Evolutionary conservation across 805 yeast genomes (phyloP), one percentile per base, ranked within the genome.

Genomic region (Zygoascus bituminiphila): DNA sequence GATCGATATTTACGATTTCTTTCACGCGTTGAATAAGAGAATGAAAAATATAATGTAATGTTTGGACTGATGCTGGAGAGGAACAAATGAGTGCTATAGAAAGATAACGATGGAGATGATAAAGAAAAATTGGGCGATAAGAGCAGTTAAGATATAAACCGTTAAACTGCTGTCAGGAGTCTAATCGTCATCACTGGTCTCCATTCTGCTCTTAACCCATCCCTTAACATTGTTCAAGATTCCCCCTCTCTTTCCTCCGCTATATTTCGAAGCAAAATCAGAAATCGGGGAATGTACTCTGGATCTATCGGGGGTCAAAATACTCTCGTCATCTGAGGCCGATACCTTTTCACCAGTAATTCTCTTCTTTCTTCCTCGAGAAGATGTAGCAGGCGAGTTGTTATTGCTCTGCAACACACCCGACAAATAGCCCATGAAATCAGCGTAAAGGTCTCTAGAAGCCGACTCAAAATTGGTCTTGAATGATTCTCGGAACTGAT

Each of bases 401-500:
- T 26, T 38, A 37, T 45, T 42, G 25, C 23, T 42, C 33, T 52
- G 52, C 37, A 53, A 45, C 24, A 49, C 56, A 4, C 54, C 47
- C 68, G 58, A 56, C 19, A 63, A 46, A 42, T 51, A 56, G 1
- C 61, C 57, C 46, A 62, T 54, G 23, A 89, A 83, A 63, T 89
- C 95, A 53, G 84, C 81, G 64, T 88, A 88, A 45, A 88, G 68
- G 64, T 88, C 96, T 59, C 78, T 79, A 2, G 95, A 84, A 4
- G 84, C 84, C 54, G 77, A 79, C 64, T 83, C 66, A 12, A 53
- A 52, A 58, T 80, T 85, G 62, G 79, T 82, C 63, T 80, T 80
- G 83, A 93, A 85, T 58, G 87, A 86, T 21, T 84, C 77, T 57
- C 96, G 75, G 70, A 93, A 91, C 54, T 88, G 96, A 53, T 72